phyloP scores from a whole-genome alignment of 352 stramenopile genomes.

The Phytophthora nicotianae region DNA sequence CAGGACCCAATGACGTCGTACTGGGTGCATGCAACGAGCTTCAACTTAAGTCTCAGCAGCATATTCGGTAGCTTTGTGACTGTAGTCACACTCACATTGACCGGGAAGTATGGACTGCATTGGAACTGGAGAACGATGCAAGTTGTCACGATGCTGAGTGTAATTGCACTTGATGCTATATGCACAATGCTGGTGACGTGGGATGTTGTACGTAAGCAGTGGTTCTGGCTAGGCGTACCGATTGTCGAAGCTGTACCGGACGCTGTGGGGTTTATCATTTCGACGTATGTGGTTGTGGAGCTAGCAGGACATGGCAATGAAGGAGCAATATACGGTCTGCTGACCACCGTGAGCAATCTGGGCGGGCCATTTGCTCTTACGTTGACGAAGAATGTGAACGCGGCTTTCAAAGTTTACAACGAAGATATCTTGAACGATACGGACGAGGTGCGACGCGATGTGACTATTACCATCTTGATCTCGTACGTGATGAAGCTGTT shows the following conservation, averaged over 20 bases:
- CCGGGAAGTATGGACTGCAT: constrained; percentile 52
- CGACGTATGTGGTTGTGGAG: constrained; percentile 61
- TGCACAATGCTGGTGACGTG: constrained; percentile 63
- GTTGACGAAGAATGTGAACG: constrained; percentile 57
- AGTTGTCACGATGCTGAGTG: constrained; percentile 44
- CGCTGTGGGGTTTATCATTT: constrained; percentile 58
- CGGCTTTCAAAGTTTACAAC: constrained; percentile 52
- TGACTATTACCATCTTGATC: constrained; percentile 63
- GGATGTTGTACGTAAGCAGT: constrained; percentile 55
- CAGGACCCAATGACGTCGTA: constrained; percentile 56
- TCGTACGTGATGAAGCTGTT: constrained; percentile 56
- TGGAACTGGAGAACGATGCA: constrained; percentile 64
- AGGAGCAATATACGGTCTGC: constrained; percentile 56
- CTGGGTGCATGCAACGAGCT: constrained; percentile 54
- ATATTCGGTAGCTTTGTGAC: constrained; percentile 50
- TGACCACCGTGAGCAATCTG: constrained; percentile 63
- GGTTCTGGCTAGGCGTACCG: constrained; percentile 59
- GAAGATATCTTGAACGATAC: constrained; percentile 55
- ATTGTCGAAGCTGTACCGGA: constrained; percentile 52
- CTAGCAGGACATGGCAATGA: constrained; percentile 59
- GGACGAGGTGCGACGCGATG: constrained; percentile 47
- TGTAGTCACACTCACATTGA: constrained; percentile 48
- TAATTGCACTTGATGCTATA: constrained; percentile 49
- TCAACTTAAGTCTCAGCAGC: constrained; percentile 50
- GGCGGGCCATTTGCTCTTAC: constrained; percentile 50